Percentiles rank a stretch among this genome's conserved stretches.
phyloP scores from a whole-genome alignment of 768 basidiomycete genomes.

The Tricholoma terreum region DNA sequence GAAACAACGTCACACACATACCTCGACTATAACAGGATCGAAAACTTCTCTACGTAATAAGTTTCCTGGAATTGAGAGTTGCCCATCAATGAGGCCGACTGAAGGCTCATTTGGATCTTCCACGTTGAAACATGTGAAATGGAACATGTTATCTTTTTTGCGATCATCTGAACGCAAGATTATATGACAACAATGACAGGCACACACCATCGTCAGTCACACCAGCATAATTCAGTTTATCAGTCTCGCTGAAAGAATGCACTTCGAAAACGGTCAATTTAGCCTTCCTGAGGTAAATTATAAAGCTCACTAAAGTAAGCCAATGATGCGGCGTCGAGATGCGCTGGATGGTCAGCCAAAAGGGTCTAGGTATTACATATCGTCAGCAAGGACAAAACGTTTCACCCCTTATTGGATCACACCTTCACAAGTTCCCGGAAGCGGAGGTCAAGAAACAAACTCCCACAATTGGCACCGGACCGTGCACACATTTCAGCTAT shows the following conservation, averaged over 20 bases:
- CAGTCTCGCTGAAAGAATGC: slow-evolving; percentile 86
- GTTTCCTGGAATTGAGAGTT: slow-evolving; percentile 79
- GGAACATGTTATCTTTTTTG: slow-evolving; percentile 69
- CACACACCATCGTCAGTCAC: slow-evolving; percentile 68
- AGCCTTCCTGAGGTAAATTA: not conserved
- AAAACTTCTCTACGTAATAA: slow-evolving; percentile 84
- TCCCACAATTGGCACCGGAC: slow-evolving; percentile 85
- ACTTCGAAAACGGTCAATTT: slow-evolving; percentile 30
- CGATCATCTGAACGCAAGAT: slow-evolving; percentile 2
- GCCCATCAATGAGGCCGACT: slow-evolving; percentile 79
- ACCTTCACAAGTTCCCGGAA: slow-evolving; percentile 80
- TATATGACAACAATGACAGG: not conserved
- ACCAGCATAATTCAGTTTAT: slow-evolving; percentile 77
- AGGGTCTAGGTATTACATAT: slow-evolving; percentile 34
- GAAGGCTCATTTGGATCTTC: slow-evolving; percentile 78
- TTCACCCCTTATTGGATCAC: slow-evolving; percentile 3
- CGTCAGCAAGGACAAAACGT: slow-evolving; percentile 1
- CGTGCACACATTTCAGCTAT: slow-evolving; percentile 90
- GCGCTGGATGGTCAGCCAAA: slow-evolving; percentile 79
- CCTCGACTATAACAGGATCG: slow-evolving; percentile 82
- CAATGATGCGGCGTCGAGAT: slow-evolving; percentile 76
- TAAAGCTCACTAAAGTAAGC: slow-evolving; percentile 68
- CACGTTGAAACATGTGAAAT: slow-evolving; percentile 88
- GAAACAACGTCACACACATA: slow-evolving; percentile 37
- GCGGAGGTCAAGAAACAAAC: slow-evolving; percentile 82